Evolutionary conservation across 148 eudicot genomes (phyloP).

Genomic region (Camellia lanceoleosa): DNA sequence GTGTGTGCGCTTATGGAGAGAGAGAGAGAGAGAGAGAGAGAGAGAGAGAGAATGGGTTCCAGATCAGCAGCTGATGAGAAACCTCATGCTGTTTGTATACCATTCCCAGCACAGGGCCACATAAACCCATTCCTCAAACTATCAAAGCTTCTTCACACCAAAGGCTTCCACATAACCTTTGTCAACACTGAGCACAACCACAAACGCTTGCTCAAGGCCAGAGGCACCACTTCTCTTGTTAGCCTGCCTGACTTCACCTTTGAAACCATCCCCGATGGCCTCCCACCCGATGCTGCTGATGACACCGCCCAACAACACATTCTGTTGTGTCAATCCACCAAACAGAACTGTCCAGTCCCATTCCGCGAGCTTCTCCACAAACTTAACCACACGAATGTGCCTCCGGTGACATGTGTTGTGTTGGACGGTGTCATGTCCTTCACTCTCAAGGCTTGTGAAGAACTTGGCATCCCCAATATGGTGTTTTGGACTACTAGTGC

Average conservation of each 20-base stretch:
- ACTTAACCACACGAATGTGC: not conserved
- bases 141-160: constrained; percentile 20
- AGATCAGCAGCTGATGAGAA: not conserved
- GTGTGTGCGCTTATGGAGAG: too few relatives aligned
- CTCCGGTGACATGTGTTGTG: constrained; percentile 26
- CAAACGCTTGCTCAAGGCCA: constrained; percentile 19
- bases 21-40: too few relatives aligned
- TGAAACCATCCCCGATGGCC: constrained; percentile 25
- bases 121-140: constrained; percentile 23
- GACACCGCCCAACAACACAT: not conserved
- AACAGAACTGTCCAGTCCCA: not conserved
- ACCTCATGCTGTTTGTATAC: constrained; percentile 22
- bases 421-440: constrained; percentile 23
- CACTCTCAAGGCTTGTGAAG: constrained; percentile 16
- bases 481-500: constrained; percentile 28
- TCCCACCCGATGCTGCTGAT: not conserved
- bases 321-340: constrained; percentile 3
- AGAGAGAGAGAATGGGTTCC: not conserved
- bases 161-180: constrained; percentile 21
- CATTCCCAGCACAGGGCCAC: constrained; percentile 29
- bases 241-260: constrained; percentile 17
- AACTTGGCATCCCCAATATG: constrained; percentile 22
- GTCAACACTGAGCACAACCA: constrained; percentile 26
- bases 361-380: not conserved
- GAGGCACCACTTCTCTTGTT: constrained; percentile 1